Evolutionary conservation across 805 yeast genomes (phyloP).

Genomic region (Kockiozyma suomiensis): DNA sequence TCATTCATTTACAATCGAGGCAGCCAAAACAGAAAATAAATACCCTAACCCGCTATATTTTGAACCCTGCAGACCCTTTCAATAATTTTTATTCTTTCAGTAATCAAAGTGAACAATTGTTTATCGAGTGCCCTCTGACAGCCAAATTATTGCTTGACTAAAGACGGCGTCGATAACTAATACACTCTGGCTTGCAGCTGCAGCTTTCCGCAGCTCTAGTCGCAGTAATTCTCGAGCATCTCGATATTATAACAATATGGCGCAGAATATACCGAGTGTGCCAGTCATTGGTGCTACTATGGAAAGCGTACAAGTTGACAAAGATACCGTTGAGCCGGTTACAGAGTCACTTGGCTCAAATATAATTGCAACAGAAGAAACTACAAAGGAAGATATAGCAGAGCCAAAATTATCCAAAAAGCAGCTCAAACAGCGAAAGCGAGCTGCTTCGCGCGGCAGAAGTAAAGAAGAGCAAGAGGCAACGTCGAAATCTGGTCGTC

Average conservation of each 20-base stretch:
- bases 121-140: too few species aligned
- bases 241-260: background rate
- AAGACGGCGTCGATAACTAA: too few species aligned
- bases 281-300: background rate
- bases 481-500: background rate
- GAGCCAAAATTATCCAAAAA: background rate
- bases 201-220: background rate
- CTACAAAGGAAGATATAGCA: background rate
- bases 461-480: background rate
- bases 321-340: background rate
- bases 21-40: background rate
- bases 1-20: too few species aligned
- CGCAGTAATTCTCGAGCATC: background rate
- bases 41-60: conserved; percentile 2
- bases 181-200: background rate
- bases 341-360: background rate
- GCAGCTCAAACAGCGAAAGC: background rate
- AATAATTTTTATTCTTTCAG: too few species aligned
- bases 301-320: background rate
- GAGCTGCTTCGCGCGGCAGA: background rate
- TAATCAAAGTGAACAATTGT: too few species aligned
- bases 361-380: background rate
- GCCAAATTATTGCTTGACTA: too few species aligned
- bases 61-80: too few species aligned
- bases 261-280: background rate